phyloP scores from a whole-genome alignment of 257 asterid species.

The Ocimum tenuiflorum region DNA sequence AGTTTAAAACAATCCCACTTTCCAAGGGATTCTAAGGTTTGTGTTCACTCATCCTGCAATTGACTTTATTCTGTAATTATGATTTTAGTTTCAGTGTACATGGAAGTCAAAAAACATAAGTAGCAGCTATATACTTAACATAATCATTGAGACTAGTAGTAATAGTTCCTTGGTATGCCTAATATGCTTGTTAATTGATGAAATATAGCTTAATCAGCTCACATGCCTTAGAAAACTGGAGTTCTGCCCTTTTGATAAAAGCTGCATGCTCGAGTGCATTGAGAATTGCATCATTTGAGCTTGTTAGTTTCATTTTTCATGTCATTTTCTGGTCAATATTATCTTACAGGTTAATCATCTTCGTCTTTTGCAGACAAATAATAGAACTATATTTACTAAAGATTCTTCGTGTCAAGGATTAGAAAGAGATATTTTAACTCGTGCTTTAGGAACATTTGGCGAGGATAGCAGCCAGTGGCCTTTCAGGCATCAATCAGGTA shows the following conservation, averaged over 20 bases:
- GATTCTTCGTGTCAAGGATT: constrained; percentile 31
- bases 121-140: background rate
- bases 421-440: constrained; percentile 23
- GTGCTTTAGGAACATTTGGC: constrained; percentile 19
- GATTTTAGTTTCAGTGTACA: background rate
- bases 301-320: constrained; percentile 5
- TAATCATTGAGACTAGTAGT: background rate
- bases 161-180: background rate
- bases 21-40: constrained; percentile 34
- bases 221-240: background rate
- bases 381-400: constrained; percentile 18
- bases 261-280: background rate
- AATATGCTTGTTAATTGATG: background rate
- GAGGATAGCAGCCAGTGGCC: constrained; percentile 31
- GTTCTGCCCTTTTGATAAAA: background rate
- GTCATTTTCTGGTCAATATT: background rate
- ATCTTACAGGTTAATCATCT: background rate
- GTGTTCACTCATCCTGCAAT: constrained; percentile 10
- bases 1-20: constrained; percentile 26
- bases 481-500: constrained; percentile 37
- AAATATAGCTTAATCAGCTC: background rate
- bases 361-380: constrained; percentile 21
- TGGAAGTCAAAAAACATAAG: background rate
- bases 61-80: constrained; percentile 6
- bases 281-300: background rate